Conservation (phyloP, 768 basidiomycete genomes). For the Phanerochaete carnosa region DNA sequence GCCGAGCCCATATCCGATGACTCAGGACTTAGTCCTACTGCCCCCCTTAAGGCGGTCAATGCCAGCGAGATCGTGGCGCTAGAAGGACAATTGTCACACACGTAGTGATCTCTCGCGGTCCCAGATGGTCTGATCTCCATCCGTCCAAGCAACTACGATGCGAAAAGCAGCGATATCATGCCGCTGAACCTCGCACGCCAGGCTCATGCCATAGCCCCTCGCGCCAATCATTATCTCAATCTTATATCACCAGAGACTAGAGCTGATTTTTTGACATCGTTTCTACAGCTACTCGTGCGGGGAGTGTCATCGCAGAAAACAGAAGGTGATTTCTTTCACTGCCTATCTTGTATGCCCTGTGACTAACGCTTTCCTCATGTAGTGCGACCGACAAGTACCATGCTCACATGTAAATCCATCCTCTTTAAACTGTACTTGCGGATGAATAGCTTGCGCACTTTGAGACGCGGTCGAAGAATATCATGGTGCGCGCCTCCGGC, state of each 20-base stretch:
- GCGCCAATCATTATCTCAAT: not conserved
- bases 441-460: not conserved
- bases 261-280: not conserved
- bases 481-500: not conserved
- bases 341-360: constrained; percentile 12
- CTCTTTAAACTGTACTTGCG: not conserved
- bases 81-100: not conserved
- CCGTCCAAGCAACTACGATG: too few species aligned
- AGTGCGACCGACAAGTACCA: constrained; percentile 86
- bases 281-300: constrained; percentile 72
- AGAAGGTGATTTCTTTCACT: constrained; percentile 57
- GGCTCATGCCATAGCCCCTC: not conserved
- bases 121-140: not conserved
- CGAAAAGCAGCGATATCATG: too few species aligned
- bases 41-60: not conserved
- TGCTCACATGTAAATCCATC: constrained; percentile 67
- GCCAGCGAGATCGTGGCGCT: not conserved
- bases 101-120: not conserved
- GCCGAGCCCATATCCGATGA: not conserved
- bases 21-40: not conserved
- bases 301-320: constrained; percentile 86
- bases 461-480: not conserved
- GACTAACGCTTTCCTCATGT: constrained; percentile 1
- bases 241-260: not conserved
- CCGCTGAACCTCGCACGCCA: not conserved